A percentile compares a stretch with the other conserved stretches of the same genome.
phyloP scores from a whole-genome alignment of 352 stramenopile species.

The Aphanomyces cochlioides region DNA sequence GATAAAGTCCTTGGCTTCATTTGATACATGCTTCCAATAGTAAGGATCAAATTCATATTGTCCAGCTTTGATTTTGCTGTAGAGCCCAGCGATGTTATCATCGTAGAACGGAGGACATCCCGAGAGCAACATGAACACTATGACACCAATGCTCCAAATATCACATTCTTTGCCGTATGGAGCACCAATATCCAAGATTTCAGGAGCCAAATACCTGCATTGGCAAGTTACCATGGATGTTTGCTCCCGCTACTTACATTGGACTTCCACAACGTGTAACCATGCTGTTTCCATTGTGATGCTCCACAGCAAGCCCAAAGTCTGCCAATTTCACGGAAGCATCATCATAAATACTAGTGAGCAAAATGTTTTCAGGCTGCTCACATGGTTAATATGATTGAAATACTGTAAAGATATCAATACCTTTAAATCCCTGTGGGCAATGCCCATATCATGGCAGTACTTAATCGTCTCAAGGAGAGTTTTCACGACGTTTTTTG shows the following conservation, averaged over 20 bases:
- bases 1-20: conserved; percentile 94
- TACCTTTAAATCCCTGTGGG: conserved; percentile 69
- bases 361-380: conserved; percentile 79
- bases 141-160: conserved; percentile 90
- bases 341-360: conserved; percentile 79
- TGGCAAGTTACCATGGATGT: background rate
- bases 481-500: conserved; percentile 27
- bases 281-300: conserved; percentile 49
- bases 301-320: conserved; percentile 82
- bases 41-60: conserved; percentile 94
- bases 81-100: conserved; percentile 91
- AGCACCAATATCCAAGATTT: conserved; percentile 76
- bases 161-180: conserved; percentile 80
- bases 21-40: conserved; percentile 92
- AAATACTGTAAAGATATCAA: background rate
- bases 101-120: conserved; percentile 87
- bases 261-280: conserved; percentile 80
- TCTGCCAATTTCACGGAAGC: conserved; percentile 81
- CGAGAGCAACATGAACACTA: conserved; percentile 83
- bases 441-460: conserved; percentile 83
- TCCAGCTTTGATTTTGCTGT: conserved; percentile 93
- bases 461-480: conserved; percentile 82
- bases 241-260: conserved; percentile 13
- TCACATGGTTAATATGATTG: conserved; percentile 30
- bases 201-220: conserved; percentile 64